Evolutionary conservation across 257 asterid species (phyloP), one percentile per base, ranked within the genome.

Genomic region (Ophiorrhiza pumila): DNA sequence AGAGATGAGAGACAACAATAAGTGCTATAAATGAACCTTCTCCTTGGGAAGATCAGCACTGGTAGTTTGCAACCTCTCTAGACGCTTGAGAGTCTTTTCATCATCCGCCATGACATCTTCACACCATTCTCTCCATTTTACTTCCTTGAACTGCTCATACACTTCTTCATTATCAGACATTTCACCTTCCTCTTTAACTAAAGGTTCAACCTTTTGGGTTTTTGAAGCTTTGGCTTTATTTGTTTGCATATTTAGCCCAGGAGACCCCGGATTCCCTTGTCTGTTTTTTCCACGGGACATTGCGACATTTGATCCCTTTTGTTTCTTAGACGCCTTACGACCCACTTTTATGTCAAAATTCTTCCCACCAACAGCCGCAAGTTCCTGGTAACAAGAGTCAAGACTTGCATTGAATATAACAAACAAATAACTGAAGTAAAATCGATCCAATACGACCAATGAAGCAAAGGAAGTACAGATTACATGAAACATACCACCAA

Each of bases 121-220:
- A 75, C 99, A 95, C 99, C 99, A 95, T 81, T 95, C 98, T 90
- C 78, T 87, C 99, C 98, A 92, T 81, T 95, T 95, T 61, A 88
- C 98, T 85, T 90, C 99, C 86, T 92, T 95, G 84, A 95, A 95
- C 81, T 90, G 96, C 89, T 92, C 97, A 60, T 89, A 95, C 41
- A 95, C 96, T 81, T 87, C 99, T 67, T 90, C 99, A 72, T 83
- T 85, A 68, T 88, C 98, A 49, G 99, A 95, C 98, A 95, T 95
- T 83, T 95, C 99, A 72, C 99, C 99, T 81, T 95, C 99, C 87
- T 95, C 99, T 87, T 95, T 95, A 71, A 90, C 92, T 79, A 92
- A 81, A 53, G 91, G 89, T 79, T 90, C 98, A 45, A 68, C 81
- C 84, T 89, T 95, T 79, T 87, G 96, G 67, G 90, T 80, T 79